phyloP scores from a whole-genome alignment of 2,329 filamentous ascomycete species.

The Fusarium tjaetaba region DNA sequence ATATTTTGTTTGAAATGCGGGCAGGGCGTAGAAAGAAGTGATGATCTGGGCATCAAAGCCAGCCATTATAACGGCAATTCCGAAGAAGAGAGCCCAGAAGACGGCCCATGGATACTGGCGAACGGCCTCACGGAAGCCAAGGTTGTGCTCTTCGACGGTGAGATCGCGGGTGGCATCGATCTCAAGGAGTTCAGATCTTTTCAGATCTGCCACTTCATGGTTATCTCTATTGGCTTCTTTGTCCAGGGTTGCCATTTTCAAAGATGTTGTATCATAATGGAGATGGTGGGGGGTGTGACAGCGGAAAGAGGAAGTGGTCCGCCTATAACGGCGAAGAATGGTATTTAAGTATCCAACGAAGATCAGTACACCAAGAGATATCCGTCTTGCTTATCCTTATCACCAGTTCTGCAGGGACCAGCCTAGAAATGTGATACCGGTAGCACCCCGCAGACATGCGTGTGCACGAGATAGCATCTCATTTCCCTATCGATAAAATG shows the following conservation, averaged over 20 bases:
- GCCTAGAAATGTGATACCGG: not conserved
- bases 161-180: not conserved
- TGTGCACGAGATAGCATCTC: not conserved
- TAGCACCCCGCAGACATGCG: not conserved
- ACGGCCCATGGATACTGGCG: not conserved
- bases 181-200: not conserved
- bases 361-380: not conserved
- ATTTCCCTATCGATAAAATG: not conserved
- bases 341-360: not conserved
- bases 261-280: not conserved
- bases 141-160: not conserved
- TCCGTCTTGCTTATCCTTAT: not conserved
- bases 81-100: not conserved
- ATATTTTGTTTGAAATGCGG: not conserved
- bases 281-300: not conserved
- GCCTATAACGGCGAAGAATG: not conserved
- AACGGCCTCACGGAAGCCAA: not conserved
- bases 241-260: not conserved
- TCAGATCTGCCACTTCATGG: not conserved
- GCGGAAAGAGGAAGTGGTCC: too few relatives aligned
- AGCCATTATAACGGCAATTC: not conserved
- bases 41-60: not conserved
- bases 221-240: not conserved
- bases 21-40: not conserved
- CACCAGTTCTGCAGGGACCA: not conserved